These are phyloP conservation scores for Aspergillus thermomutatus DNA, from an alignment of 2,329 filamentous ascomycete genomes.

Conservation along the genomic window DNA sequence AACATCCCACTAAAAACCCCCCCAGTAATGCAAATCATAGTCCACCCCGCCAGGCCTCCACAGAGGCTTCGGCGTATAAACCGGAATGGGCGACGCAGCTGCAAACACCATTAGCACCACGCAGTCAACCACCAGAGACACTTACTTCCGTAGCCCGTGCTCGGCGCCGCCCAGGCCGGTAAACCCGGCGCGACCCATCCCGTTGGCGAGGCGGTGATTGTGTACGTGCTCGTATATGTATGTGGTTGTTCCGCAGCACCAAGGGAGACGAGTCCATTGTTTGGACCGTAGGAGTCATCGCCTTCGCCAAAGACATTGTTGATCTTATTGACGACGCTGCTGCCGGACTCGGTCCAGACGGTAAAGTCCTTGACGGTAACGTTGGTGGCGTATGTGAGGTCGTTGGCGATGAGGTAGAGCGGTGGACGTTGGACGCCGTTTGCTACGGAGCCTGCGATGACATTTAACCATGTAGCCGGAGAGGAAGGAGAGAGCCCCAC, in stretches of 20 bases:
- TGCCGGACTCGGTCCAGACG: constrained; percentile 30
- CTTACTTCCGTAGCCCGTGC: constrained; percentile 31
- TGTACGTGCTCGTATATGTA: constrained; percentile 28
- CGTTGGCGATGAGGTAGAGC: constrained; percentile 30
- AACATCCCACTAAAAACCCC: constrained; percentile 18
- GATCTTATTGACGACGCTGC: constrained; percentile 28
- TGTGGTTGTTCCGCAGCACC: no score
- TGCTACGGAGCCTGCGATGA: constrained; percentile 26
- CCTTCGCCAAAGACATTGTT: constrained; percentile 35
- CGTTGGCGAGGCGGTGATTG: constrained; percentile 28
- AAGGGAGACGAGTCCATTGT: no score
- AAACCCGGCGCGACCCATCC: constrained; percentile 23
- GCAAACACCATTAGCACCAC: constrained; percentile 4
- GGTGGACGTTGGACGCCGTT: constrained; percentile 27
- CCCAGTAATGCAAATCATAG: constrained; percentile 32
- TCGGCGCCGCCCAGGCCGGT: constrained; percentile 30
- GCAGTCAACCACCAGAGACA: no score
- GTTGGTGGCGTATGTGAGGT: constrained; percentile 29
- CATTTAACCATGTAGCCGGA: no score
- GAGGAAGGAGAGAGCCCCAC: no score
- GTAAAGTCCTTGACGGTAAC: constrained; percentile 32
- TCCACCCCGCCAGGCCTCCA: constrained; percentile 30
- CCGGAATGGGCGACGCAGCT: constrained; percentile 28
- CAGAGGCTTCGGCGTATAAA: constrained; percentile 30
- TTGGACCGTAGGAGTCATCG: constrained; percentile 21